phyloP scores from a whole-genome alignment of 805 yeast species.

The Vanderwaltozyma verrucispora region DNA sequence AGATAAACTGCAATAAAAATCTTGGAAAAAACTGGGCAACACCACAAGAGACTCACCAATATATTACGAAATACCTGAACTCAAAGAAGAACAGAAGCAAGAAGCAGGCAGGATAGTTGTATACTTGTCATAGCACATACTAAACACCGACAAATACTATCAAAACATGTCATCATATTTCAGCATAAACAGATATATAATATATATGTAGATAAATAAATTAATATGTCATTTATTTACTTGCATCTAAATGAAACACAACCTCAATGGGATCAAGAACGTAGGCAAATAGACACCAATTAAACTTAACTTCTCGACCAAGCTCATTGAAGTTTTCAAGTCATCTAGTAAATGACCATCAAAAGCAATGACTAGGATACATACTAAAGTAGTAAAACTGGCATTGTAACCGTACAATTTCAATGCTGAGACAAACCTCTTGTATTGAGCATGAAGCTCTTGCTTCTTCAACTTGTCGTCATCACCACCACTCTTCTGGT shows the following conservation, averaged over 20 bases:
- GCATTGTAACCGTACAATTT: conserved; percentile 77
- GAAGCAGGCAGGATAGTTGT: too few relatives aligned
- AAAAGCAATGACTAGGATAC: conserved; percentile 42
- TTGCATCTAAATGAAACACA: conserved; percentile 5
- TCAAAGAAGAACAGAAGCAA: too few relatives aligned
- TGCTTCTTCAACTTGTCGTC: conserved; percentile 4
- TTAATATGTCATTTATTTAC: too few relatives aligned
- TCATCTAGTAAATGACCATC: conserved; percentile 15
- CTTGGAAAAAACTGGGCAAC: too few relatives aligned
- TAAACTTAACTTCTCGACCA: conserved; percentile 16
- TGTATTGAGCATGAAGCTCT: background rate
- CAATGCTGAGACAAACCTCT: conserved; percentile 23
- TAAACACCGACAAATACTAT: too few relatives aligned
- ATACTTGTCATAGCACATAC: too few relatives aligned
- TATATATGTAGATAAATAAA: too few relatives aligned
- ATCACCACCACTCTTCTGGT: conserved; percentile 2
- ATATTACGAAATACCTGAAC: too few relatives aligned
- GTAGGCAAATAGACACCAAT: conserved; percentile 24
- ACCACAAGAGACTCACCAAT: too few relatives aligned
- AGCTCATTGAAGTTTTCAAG: conserved; percentile 6
- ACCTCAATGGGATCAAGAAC: conserved; percentile 21
- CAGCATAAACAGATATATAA: too few relatives aligned
- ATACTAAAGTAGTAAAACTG: conserved; percentile 62
- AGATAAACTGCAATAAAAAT: too few relatives aligned
- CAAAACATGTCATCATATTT: too few relatives aligned